These are phyloP conservation scores for Zoysia japonica DNA, from an alignment of 176 grass and related monocot genomes.

Conservation along the genomic window DNA sequence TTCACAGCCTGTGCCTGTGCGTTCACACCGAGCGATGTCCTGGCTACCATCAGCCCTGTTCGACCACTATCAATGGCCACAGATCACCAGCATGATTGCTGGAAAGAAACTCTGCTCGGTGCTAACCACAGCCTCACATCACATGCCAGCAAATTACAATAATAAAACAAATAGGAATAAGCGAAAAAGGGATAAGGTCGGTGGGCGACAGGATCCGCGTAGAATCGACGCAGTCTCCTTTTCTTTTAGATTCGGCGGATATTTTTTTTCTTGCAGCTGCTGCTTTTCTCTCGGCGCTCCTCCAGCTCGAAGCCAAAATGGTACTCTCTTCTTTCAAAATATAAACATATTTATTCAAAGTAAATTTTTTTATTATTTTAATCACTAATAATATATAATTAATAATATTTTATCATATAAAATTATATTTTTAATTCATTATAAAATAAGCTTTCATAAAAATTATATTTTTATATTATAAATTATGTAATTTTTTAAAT, in stretches of 20 bases:
- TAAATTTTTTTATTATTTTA: too few relatives aligned
- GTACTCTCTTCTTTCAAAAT: too few relatives aligned
- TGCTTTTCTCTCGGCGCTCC: not conserved
- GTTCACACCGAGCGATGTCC: not conserved
- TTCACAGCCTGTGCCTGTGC: not conserved
- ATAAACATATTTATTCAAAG: too few relatives aligned
- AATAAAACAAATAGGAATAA: not conserved
- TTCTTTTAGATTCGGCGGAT: not conserved
- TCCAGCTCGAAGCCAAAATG: not conserved
- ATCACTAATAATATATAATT: too few relatives aligned
- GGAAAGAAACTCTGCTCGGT: not conserved
- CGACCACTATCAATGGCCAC: not conserved
- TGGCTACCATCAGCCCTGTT: not conserved
- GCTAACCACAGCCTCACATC: not conserved
- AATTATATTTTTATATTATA: too few relatives aligned
- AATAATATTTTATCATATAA: too few relatives aligned
- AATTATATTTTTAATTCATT: too few relatives aligned
- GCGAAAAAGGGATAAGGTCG: not conserved
- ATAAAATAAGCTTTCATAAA: too few relatives aligned
- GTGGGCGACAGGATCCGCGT: not conserved
- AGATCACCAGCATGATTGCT: not conserved
- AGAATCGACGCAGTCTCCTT: not conserved
- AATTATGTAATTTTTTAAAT: too few relatives aligned
- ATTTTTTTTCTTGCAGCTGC: constrained; percentile 1
- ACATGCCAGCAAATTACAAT: not conserved